Evolutionary conservation across 2,329 filamentous ascomycete species (phyloP).

Genomic region (Alternaria ethzedia): DNA sequence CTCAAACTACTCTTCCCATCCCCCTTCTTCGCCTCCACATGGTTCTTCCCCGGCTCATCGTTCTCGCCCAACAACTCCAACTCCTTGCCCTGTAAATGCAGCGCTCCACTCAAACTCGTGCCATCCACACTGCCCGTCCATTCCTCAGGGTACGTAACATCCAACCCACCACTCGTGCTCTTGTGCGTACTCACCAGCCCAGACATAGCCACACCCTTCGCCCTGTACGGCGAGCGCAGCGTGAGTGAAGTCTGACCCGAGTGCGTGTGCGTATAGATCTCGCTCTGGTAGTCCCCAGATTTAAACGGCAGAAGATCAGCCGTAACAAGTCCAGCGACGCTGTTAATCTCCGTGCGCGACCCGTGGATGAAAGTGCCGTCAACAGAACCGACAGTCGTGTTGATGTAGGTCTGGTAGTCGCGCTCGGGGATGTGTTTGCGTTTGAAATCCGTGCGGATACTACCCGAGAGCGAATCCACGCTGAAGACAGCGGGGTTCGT

Average conservation of each 20-base stretch:
- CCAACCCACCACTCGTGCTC: constrained; percentile 43
- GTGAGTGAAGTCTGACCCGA: constrained; percentile 46
- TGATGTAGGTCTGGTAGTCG: constrained; percentile 50
- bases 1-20: constrained; percentile 40
- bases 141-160: constrained; percentile 50
- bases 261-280: constrained; percentile 42
- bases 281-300: constrained; percentile 32
- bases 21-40: constrained; percentile 51
- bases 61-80: constrained; percentile 42
- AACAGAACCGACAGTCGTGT: constrained; percentile 48
- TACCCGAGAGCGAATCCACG: constrained; percentile 45
- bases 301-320: constrained; percentile 48
- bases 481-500: constrained; percentile 47
- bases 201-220: constrained; percentile 29
- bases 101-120: constrained; percentile 43
- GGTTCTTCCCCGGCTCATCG: constrained; percentile 36
- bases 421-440: constrained; percentile 48
- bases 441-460: constrained; percentile 46
- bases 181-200: constrained; percentile 46
- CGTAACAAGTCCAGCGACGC: constrained; percentile 48
- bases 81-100: constrained; percentile 49
- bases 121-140: constrained; percentile 52
- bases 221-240: constrained; percentile 43
- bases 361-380: constrained; percentile 52
- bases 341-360: constrained; percentile 43